Conservation (phyloP, 106 monocot genomes). For the Apostasia ramifera region DNA sequence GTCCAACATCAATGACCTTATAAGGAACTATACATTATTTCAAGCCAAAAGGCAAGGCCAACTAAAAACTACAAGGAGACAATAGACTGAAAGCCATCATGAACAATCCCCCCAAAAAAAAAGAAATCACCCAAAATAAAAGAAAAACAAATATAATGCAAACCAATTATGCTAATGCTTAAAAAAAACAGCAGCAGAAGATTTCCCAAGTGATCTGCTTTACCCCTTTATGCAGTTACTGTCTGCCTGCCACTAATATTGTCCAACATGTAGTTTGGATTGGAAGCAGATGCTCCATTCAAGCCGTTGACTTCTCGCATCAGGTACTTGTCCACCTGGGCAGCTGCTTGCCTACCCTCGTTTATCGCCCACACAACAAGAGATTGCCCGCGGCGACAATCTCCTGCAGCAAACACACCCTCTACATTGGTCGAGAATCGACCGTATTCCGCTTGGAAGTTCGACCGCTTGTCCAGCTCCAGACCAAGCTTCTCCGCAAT, state of each 20-base stretch:
- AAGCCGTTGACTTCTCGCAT: conserved; percentile 28
- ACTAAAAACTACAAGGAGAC: too few species aligned
- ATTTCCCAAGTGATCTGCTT: too few species aligned
- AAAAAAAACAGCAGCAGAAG: too few species aligned
- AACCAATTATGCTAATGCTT: too few species aligned
- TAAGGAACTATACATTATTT: too few species aligned
- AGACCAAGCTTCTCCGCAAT: conserved; percentile 72
- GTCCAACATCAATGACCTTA: too few species aligned
- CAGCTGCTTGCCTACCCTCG: conserved; percentile 86
- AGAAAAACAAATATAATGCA: too few species aligned
- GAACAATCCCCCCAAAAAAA: too few species aligned
- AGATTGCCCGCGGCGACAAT: conserved; percentile 92
- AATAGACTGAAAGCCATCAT: too few species aligned
- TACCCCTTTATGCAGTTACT: conserved; percentile 19
- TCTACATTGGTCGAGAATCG: conserved; percentile 78
- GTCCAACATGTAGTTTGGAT: conserved; percentile 7
- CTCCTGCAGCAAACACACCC: conserved; percentile 91
- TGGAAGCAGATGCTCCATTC: background rate
- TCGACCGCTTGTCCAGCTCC: conserved; percentile 75
- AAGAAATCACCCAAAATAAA: too few species aligned
- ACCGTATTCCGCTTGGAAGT: conserved; percentile 89
- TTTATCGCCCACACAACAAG: conserved; percentile 95
- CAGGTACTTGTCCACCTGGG: conserved; percentile 72
- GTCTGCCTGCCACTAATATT: conserved; percentile 21
- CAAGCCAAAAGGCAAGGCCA: too few species aligned